Evolutionary conservation across 2,329 filamentous ascomycete species (phyloP).

Genomic region (Claviceps spartinae): DNA sequence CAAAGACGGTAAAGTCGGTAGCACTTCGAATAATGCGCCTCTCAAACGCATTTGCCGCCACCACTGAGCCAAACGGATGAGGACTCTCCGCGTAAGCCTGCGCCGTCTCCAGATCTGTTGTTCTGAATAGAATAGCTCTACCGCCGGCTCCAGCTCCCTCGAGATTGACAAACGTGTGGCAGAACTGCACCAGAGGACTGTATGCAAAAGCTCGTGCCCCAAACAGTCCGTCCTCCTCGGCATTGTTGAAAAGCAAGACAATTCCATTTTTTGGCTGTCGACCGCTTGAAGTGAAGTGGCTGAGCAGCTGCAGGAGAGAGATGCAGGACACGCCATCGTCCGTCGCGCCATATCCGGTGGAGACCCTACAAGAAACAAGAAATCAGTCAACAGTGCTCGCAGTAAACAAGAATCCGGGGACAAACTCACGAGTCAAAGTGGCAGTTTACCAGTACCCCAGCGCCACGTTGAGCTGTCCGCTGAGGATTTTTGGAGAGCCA

Average conservation of each 20-base stretch:
- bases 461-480: slow-evolving; percentile 40
- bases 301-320: slow-evolving; percentile 72
- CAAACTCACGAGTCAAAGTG: slow-evolving; percentile 62
- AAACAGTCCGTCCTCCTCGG: slow-evolving; percentile 84
- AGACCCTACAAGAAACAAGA: slow-evolving; percentile 44
- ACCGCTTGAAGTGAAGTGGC: slow-evolving; percentile 63
- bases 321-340: slow-evolving; percentile 87
- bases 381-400: neutral
- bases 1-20: slow-evolving; percentile 82
- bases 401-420: too few relatives aligned
- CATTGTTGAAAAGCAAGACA: slow-evolving; percentile 82
- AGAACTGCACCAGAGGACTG: slow-evolving; percentile 65
- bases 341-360: slow-evolving; percentile 83
- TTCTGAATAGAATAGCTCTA: slow-evolving; percentile 73
- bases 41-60: slow-evolving; percentile 75
- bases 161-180: slow-evolving; percentile 83
- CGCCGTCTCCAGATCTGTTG: slow-evolving; percentile 76
- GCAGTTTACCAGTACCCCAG: slow-evolving; percentile 82
- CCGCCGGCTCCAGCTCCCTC: slow-evolving; percentile 91
- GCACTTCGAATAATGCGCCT: slow-evolving; percentile 65
- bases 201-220: slow-evolving; percentile 76
- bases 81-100: slow-evolving; percentile 57
- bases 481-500: slow-evolving; percentile 40
- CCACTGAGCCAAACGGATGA: slow-evolving; percentile 71
- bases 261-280: slow-evolving; percentile 68